phyloP scores from a whole-genome alignment of 768 basidiomycete species.

The Tulasnella sp. region DNA sequence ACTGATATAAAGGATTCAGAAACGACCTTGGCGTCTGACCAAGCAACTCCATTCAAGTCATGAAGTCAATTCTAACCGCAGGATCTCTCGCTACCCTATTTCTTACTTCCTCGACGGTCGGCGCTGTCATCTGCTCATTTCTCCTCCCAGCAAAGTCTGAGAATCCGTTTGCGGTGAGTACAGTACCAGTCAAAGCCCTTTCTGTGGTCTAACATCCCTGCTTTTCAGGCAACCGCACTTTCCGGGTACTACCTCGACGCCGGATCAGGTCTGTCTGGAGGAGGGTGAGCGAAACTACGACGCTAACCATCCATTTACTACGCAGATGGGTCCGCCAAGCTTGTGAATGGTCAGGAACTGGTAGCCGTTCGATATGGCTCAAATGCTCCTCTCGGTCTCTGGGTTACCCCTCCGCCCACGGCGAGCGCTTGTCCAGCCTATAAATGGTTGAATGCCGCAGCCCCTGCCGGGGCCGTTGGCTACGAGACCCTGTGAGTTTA shows the following conservation, averaged over 20 bases:
- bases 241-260: not conserved
- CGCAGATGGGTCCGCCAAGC: not conserved
- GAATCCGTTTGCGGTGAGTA: not conserved
- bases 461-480: not conserved
- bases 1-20: not conserved
- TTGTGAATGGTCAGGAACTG: not conserved
- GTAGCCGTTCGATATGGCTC: not conserved
- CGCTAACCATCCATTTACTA: not conserved
- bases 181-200: not conserved
- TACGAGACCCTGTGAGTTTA: not conserved
- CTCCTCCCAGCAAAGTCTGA: not conserved
- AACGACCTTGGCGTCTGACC: not conserved
- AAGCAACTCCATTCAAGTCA: not conserved
- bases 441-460: not conserved
- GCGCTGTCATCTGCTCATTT: not conserved
- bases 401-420: not conserved
- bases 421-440: not conserved
- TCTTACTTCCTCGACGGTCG: not conserved
- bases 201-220: not conserved
- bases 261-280: not conserved
- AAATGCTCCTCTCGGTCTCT: not conserved
- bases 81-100: not conserved
- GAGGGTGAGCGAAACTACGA: not conserved
- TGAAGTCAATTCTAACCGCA: not conserved
- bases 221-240: slow-evolving; percentile 1